These are phyloP conservation scores for Bondarzewia mesenterica DNA, from an alignment of 1,284 basidiomycete species.

Conservation along the genomic window DNA sequence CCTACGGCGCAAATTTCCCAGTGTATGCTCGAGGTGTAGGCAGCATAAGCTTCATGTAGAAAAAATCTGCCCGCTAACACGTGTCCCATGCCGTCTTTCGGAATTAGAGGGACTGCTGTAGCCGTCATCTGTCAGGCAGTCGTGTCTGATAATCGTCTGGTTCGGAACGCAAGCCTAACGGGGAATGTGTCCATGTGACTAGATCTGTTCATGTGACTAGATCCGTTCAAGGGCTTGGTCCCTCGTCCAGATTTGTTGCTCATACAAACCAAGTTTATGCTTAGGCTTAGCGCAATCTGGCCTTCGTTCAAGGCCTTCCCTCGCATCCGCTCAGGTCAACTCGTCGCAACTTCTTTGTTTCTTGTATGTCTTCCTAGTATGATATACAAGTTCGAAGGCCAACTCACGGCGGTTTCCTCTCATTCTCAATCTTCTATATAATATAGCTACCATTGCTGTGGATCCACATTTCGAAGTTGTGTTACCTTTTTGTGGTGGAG, in stretches of 20 bases:
- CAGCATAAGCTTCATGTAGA: too few species aligned
- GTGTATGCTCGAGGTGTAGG: not conserved
- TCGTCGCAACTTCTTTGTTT: not conserved
- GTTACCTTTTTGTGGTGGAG: not conserved
- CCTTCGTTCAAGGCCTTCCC: not conserved
- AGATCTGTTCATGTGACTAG: not conserved
- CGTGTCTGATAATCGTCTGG: not conserved
- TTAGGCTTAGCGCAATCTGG: not conserved
- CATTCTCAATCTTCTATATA: not conserved
- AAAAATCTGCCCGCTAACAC: too few species aligned
- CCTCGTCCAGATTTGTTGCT: too few species aligned
- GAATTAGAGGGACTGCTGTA: not conserved
- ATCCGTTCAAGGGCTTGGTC: not conserved
- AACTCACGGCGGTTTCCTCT: not conserved
- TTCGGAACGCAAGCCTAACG: not conserved
- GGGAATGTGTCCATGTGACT: too few species aligned
- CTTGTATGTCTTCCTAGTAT: not conserved
- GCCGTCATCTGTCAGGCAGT: not conserved
- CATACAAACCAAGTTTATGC: not conserved
- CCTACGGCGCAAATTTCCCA: not conserved
- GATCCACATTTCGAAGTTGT: not conserved
- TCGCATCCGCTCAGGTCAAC: not conserved
- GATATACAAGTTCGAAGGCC: not conserved
- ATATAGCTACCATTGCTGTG: not conserved
- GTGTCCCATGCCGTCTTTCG: not conserved